Base-by-base conservation (phyloP, 768 basidiomycete species). In the Pleurotus giganteus region DNA sequence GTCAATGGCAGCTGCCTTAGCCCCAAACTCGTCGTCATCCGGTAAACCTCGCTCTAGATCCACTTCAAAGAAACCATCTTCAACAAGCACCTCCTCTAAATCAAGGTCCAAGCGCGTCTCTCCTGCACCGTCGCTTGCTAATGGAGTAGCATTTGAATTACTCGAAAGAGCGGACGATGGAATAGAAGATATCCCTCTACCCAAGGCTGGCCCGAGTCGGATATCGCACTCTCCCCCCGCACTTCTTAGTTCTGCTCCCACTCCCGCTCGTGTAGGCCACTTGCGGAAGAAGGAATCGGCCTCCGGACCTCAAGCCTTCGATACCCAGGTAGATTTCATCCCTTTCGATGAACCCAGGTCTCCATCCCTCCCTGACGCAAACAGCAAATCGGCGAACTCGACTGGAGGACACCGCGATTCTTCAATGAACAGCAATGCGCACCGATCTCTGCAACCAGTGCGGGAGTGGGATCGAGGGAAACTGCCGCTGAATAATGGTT, bases 391-490 rank as follows among this genome's bases (percentile, higher is more conserved):
- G 15, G 17, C n/a, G 17, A 27, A 32, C 13, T 28, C 13, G 13
- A 17, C 17, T 27, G 24, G 29, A 19, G 17, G 29, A 11, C 5
- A 9, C 26, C 26, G n/a, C 7, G 34, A 21, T 34, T 8, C n/a
- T 8, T 51, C 49, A 4, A 34, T 29, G 21, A 51, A 51, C 19
- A 34, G 49, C 5, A 51, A 51, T 15, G 49, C 23, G 9, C 49
- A 34, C 23, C 31, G 37, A 9, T 23, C 21, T 9, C 15, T 42
- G n/a, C 44, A 37, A 4, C 54, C 54, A 6, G 26, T 19, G 4
- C 71, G 78, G 28, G 77, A 79, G 51, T 69, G 75, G 73, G 78
- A 76, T 50, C 57, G 59, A 51, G 74, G 70, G 34, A 75, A 73
- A 56, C 59, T 53, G 36, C 53, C 27, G n/a, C 32, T 53, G 54